These are phyloP conservation scores for Sporothrix brunneoviolacea DNA, from an alignment of 2,329 filamentous ascomycete genomes.

Conservation along the genomic window DNA sequence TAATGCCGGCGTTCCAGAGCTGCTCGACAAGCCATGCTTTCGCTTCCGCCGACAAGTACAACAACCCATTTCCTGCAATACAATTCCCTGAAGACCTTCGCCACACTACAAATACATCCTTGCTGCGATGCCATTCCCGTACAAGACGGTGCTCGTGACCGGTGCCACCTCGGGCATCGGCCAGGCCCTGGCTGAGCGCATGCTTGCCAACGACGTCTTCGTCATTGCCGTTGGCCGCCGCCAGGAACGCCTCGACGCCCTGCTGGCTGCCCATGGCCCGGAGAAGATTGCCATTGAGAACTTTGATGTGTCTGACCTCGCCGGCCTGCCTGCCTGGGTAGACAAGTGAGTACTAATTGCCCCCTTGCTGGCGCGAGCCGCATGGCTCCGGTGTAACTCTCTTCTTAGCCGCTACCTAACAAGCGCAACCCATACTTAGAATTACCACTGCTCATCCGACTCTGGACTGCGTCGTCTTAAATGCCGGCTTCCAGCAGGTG, in stretches of 20 bases:
- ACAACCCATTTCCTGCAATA: too few species aligned
- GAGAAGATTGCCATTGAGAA: constrained; percentile 33
- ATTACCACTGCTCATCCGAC: constrained; percentile 35
- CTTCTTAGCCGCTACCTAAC: too few species aligned
- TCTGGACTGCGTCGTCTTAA: constrained; percentile 51
- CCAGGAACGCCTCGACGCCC: constrained; percentile 40
- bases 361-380: not conserved
- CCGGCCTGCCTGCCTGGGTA: constrained; percentile 36
- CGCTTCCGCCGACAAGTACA: too few species aligned
- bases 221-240: constrained; percentile 50
- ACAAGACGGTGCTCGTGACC: constrained; percentile 49
- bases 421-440: constrained; percentile 20
- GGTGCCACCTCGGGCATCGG: constrained; percentile 51
- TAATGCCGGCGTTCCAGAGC: too few species aligned
- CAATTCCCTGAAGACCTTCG: too few species aligned
- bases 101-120: too few species aligned
- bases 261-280: constrained; percentile 37
- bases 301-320: constrained; percentile 42
- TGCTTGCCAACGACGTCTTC: constrained; percentile 33
- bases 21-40: too few species aligned
- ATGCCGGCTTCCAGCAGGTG: constrained; percentile 47
- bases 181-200: constrained; percentile 35
- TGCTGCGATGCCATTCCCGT: constrained; percentile 42
- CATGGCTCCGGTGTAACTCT: too few species aligned
- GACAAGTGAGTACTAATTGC: constrained; percentile 26